Conservation (phyloP, 805 yeast genomes). For the Yamadazyma sp. region DNA sequence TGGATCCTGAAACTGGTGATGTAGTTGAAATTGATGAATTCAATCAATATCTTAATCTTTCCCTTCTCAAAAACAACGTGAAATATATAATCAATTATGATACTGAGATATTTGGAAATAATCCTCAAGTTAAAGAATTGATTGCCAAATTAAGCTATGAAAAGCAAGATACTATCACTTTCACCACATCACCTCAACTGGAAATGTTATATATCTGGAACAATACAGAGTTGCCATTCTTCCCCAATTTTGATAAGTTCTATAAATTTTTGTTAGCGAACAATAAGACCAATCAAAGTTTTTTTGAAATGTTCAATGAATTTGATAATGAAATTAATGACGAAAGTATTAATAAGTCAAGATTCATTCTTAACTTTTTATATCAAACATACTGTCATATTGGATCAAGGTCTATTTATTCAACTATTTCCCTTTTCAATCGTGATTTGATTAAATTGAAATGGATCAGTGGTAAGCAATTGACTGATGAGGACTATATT, state of each 20-base stretch:
- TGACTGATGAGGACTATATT: conserved; percentile 26
- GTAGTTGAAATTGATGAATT: conserved; percentile 36
- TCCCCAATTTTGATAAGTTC: conserved; percentile 34
- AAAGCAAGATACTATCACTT: conserved; percentile 16
- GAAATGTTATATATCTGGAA: conserved; percentile 31
- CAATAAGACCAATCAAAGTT: conserved; percentile 38
- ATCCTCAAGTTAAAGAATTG: conserved; percentile 22
- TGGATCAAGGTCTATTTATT: conserved; percentile 80
- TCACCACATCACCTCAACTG: conserved; percentile 10
- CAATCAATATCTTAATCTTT: conserved; percentile 35
- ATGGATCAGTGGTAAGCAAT: conserved; percentile 31
- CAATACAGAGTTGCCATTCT: conserved; percentile 34
- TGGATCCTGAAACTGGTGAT: conserved; percentile 27
- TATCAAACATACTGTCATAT: conserved; percentile 73
- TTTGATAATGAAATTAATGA: conserved; percentile 17
- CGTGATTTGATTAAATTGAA: conserved; percentile 40
- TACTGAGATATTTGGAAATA: conserved; percentile 30
- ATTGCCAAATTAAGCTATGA: conserved; percentile 24
- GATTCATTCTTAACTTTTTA: conserved; percentile 54
- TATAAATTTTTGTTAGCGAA: conserved; percentile 40
- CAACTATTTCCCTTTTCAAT: conserved; percentile 38
- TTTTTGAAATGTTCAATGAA: conserved; percentile 30
- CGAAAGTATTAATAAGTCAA: conserved; percentile 21
- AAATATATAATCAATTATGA: conserved; percentile 34
- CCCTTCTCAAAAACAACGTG: conserved; percentile 27